Percentiles rank a stretch among this genome's conserved stretches.
Evolutionary conservation across 2,329 filamentous ascomycete species (phyloP).

Genomic region (Ascochyta fabae): DNA sequence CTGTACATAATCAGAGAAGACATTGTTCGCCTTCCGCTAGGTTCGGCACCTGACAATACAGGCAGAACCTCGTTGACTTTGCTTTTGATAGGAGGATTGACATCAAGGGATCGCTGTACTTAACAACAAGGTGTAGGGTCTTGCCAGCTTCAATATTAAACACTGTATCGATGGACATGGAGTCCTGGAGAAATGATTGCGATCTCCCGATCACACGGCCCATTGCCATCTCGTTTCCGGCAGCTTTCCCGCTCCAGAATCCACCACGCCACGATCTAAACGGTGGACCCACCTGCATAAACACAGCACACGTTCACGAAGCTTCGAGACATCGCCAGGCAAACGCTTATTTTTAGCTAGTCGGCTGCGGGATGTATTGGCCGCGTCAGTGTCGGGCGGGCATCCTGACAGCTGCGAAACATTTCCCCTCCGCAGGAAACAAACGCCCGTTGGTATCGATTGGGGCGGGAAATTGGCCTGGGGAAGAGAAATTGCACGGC

Average conservation of each 20-base stretch:
- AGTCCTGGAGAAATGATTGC: neutral
- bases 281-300: conserved; percentile 12
- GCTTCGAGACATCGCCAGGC: conserved; percentile 13
- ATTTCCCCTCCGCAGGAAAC: neutral
- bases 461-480: conserved; percentile 11
- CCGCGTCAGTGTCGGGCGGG: conserved; percentile 9
- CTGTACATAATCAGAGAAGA: no score
- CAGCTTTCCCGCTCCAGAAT: conserved; percentile 11
- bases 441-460: conserved; percentile 6
- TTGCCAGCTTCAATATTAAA: neutral
- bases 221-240: conserved; percentile 2
- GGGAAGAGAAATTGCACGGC: conserved; percentile 16
- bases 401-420: conserved; percentile 5
- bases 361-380: conserved; percentile 10
- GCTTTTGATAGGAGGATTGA: conserved; percentile 4
- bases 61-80: neutral
- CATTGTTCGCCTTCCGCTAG: neutral
- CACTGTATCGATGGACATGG: neutral
- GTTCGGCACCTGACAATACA: neutral
- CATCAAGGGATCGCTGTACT: neutral
- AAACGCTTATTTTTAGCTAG: conserved; percentile 16
- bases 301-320: conserved; percentile 13
- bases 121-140: neutral
- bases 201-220: conserved; percentile 8
- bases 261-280: conserved; percentile 11